Conservation (phyloP, 805 yeast genomes). For the Hanseniaspora guilliermondii region DNA sequence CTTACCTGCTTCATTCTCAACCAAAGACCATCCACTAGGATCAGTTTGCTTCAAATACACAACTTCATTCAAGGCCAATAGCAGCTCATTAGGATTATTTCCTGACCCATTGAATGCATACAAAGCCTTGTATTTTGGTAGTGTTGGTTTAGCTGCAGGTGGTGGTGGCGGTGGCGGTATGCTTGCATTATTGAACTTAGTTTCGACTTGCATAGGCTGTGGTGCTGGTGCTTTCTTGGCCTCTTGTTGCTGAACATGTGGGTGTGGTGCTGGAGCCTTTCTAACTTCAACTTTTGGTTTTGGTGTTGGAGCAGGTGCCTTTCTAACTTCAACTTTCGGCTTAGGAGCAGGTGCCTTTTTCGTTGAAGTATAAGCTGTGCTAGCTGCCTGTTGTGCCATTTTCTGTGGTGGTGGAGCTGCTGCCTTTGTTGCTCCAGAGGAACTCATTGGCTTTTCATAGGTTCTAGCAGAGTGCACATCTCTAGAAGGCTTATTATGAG, state of each 20-base stretch:
- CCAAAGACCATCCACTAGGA: conserved; percentile 91
- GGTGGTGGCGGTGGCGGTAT: conserved; percentile 64
- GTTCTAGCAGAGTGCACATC: conserved; percentile 23
- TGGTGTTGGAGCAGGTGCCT: conserved; percentile 43
- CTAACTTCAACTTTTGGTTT: conserved; percentile 13
- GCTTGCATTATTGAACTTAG: conserved; percentile 15
- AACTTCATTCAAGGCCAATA: conserved; percentile 63
- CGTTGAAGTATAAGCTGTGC: conserved; percentile 31
- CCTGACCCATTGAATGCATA: conserved; percentile 85
- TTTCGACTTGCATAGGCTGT: conserved; percentile 21
- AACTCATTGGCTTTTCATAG: conserved; percentile 12
- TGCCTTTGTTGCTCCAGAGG: conserved; percentile 10
- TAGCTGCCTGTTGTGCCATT: conserved; percentile 25
- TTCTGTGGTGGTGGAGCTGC: conserved; percentile 20
- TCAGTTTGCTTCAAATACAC: conserved; percentile 61
- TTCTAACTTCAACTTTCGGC: conserved; percentile 45
- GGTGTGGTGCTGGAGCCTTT: conserved; percentile 17
- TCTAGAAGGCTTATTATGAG: conserved; percentile 19
- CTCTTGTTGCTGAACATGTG: conserved; percentile 15
- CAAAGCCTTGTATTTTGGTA: conserved; percentile 71
- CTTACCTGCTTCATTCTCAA: conserved; percentile 58
- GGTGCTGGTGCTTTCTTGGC: conserved; percentile 21
- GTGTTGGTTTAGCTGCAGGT: conserved; percentile 44
- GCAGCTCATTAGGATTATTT: conserved; percentile 57
- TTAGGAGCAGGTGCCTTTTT: conserved; percentile 35